These are phyloP conservation scores for Nakazawaea wyomingensis DNA, from an alignment of 805 yeast genomes.

Conservation along the genomic window DNA sequence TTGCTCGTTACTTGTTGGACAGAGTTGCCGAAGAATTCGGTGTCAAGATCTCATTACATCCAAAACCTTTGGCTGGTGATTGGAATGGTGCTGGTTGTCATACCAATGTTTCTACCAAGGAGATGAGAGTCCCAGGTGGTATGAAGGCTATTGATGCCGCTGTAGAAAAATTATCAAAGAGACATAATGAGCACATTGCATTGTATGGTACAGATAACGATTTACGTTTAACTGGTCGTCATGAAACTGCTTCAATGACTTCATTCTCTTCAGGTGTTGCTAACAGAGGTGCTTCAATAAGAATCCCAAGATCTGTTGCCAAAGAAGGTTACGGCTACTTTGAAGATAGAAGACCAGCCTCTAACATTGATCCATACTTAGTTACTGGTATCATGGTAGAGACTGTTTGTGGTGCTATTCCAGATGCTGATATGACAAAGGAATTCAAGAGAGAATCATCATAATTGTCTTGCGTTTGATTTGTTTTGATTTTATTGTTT, in stretches of 20 bases:
- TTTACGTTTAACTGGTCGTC: slow-evolving; percentile 94
- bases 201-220: slow-evolving; percentile 96
- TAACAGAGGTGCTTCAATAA: slow-evolving; percentile 98
- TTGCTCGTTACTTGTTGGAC: slow-evolving; percentile 86
- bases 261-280: slow-evolving; percentile 96
- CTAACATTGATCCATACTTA: slow-evolving; percentile 98
- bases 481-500: not conserved
- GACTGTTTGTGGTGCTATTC: slow-evolving; percentile 91
- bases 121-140: slow-evolving; percentile 94
- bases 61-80: slow-evolving; percentile 97
- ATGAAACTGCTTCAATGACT: slow-evolving; percentile 95
- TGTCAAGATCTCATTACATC: slow-evolving; percentile 97
- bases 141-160: slow-evolving; percentile 92
- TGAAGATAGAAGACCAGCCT: slow-evolving; percentile 99
- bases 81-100: slow-evolving; percentile 99
- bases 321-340: slow-evolving; percentile 98
- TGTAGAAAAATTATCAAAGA: slow-evolving; percentile 85
- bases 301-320: slow-evolving; percentile 98
- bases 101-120: slow-evolving; percentile 92
- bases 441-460: slow-evolving; percentile 74
- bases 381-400: slow-evolving; percentile 98
- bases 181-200: slow-evolving; percentile 94
- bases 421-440: slow-evolving; percentile 91
- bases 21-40: slow-evolving; percentile 99
- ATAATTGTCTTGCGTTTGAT: slow-evolving; percentile 13